Percentiles rank a stretch among this genome's conserved stretches.
phyloP scores from a whole-genome alignment of 139 green algal genomes.

The Picochlorum sp. region DNA sequence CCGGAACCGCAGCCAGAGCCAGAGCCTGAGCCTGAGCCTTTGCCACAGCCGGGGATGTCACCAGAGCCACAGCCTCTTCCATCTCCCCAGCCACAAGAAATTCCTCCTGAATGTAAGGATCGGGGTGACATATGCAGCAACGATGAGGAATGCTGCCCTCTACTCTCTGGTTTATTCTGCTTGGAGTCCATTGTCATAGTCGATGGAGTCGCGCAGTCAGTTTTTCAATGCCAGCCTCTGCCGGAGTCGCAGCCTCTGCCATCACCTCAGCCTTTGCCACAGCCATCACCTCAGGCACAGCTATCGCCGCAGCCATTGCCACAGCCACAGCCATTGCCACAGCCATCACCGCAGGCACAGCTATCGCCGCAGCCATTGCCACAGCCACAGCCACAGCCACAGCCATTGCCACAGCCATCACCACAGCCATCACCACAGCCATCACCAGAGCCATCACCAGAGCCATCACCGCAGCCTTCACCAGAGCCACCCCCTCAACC shows the following conservation, averaged over 20 bases:
- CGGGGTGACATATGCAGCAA: background rate
- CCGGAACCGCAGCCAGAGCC: background rate
- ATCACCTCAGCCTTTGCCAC: too few relatives aligned
- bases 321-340: background rate
- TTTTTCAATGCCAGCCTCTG: background rate
- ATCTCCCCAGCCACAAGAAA: slow-evolving; percentile 2
- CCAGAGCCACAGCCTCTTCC: background rate
- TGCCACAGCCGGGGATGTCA: background rate
- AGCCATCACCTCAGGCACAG: too few relatives aligned
- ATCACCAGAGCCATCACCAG: too few relatives aligned
- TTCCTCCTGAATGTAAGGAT: slow-evolving; percentile 1
- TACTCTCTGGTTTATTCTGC: slow-evolving; percentile 2
- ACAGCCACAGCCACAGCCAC: too few relatives aligned
- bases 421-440: too few relatives aligned
- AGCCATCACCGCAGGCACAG: background rate
- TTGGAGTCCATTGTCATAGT: background rate
- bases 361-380: background rate
- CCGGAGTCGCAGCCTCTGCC: background rate
- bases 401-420: too few relatives aligned
- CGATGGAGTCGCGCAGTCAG: background rate
- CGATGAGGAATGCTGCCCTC: background rate
- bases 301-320: too few relatives aligned
- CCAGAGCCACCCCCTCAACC: background rate
- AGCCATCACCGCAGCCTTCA: too few relatives aligned
- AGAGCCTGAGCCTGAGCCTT: too few relatives aligned